Conservation (phyloP, 1,284 basidiomycete genomes). For the Austropuccinia psidii region DNA sequence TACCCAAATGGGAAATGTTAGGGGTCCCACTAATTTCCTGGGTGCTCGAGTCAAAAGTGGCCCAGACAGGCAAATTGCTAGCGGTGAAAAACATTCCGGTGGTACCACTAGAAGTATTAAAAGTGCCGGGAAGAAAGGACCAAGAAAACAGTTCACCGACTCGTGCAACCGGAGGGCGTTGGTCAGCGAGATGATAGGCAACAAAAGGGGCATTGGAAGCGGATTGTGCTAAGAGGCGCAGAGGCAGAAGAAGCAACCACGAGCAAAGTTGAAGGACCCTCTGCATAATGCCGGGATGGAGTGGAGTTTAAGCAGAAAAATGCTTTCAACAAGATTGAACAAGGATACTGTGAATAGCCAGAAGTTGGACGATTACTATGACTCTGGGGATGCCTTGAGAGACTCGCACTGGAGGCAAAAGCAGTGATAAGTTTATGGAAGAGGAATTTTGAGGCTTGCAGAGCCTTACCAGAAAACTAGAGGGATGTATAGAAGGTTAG, state of each 20-base stretch:
- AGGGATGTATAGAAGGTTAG: too few relatives aligned
- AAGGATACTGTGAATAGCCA: too few relatives aligned
- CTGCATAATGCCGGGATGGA: too few relatives aligned
- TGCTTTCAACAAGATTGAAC: too few relatives aligned
- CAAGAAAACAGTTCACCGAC: conserved; percentile 41
- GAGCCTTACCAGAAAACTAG: too few relatives aligned
- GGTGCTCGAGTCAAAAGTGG: conserved; percentile 40
- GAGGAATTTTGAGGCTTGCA: too few relatives aligned
- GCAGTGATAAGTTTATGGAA: too few relatives aligned
- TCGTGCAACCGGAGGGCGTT: conserved; percentile 43
- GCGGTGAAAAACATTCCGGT: conserved; percentile 38
- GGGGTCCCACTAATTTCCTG: conserved; percentile 43
- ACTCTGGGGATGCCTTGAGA: too few relatives aligned
- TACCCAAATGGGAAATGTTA: conserved; percentile 12
- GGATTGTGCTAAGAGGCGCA: conserved; percentile 2
- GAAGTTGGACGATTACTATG: too few relatives aligned
- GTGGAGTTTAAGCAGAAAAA: too few relatives aligned
- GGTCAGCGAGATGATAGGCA: conserved; percentile 38
- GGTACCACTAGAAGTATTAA: conserved; percentile 37
- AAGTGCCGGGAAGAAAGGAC: conserved; percentile 43
- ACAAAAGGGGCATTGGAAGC: conserved; percentile 31
- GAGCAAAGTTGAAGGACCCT: not conserved
- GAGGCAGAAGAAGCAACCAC: not conserved
- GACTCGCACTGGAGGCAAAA: too few relatives aligned
- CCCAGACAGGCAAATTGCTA: conserved; percentile 43